Evolutionary conservation across 164 flowering plant species (phyloP).

Genomic region (Vitis amurensis): DNA sequence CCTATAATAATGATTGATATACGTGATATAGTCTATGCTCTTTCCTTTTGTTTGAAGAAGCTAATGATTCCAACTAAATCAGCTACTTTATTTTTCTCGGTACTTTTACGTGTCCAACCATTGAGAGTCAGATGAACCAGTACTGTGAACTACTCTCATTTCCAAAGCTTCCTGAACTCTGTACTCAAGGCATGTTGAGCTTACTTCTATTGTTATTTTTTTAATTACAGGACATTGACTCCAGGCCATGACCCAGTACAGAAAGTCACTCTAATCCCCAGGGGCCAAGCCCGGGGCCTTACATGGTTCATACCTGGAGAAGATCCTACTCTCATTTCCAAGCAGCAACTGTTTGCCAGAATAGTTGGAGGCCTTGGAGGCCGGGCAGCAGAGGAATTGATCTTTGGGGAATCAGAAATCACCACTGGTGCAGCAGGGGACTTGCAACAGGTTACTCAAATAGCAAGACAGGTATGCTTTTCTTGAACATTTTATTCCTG

Average conservation of each 20-base stretch:
- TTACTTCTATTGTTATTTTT: not conserved
- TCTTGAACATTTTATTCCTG: not conserved
- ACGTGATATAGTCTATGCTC: not conserved
- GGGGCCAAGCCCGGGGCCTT: constrained; percentile 77
- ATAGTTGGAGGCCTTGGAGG: constrained; percentile 80
- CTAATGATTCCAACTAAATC: no score
- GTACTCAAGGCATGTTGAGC: not conserved
- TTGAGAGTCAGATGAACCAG: no score
- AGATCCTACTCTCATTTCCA: constrained; percentile 63
- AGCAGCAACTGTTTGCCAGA: constrained; percentile 65
- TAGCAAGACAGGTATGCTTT: constrained; percentile 58
- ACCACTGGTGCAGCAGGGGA: constrained; percentile 83
- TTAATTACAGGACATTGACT: constrained; percentile 48
- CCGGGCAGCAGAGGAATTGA: constrained; percentile 73
- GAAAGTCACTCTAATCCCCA: constrained; percentile 64
- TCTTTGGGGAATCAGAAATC: constrained; percentile 70
- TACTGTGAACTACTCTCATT: no score
- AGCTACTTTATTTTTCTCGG: no score
- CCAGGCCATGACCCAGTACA: constrained; percentile 76
- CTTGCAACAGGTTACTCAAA: constrained; percentile 61
- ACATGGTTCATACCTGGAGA: constrained; percentile 78
- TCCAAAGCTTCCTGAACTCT: not conserved
- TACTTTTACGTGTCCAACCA: no score
- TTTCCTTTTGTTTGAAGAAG: not conserved
- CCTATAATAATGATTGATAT: not conserved